A percentile compares a stretch with the other conserved stretches of the same genome.
phyloP scores from a whole-genome alignment of 75 land plant genomes.

The Sequoiadendron giganteum region DNA sequence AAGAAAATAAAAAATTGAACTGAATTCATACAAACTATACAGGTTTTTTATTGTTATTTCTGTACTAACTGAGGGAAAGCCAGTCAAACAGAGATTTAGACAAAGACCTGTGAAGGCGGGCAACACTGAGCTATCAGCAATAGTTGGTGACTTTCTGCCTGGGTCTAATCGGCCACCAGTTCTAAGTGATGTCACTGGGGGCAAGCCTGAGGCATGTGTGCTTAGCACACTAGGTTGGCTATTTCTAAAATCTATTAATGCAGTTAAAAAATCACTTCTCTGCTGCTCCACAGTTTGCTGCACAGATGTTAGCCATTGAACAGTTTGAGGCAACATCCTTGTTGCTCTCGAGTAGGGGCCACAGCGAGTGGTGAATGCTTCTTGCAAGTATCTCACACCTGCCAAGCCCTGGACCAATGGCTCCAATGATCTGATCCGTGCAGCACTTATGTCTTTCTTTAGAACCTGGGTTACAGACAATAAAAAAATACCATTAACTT shows the following conservation, averaged over 20 bases:
- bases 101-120: background rate
- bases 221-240: background rate
- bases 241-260: background rate
- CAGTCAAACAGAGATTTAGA: background rate
- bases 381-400: conserved; percentile 72
- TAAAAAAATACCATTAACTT: no score
- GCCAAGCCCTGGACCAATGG: conserved; percentile 68
- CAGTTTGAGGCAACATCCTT: conserved; percentile 48
- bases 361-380: conserved; percentile 70
- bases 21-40: no score
- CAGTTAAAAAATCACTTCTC: conserved; percentile 39
- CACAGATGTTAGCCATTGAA: conserved; percentile 52
- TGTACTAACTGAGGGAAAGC: conserved; percentile 2
- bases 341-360: conserved; percentile 45
- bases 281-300: conserved; percentile 37
- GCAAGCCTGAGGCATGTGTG: conserved; percentile 20
- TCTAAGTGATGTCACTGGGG: conserved; percentile 53
- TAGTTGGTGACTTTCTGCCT: background rate
- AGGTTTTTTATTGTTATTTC: background rate
- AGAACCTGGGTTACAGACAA: conserved; percentile 42
- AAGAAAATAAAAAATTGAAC: background rate
- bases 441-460: conserved; percentile 70
- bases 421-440: conserved; percentile 72
- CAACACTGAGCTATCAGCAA: background rate
- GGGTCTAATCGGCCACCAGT: conserved; percentile 53